Evolutionary conservation across 345 rosid genomes (phyloP), one percentile per base, ranked within the genome.

Genomic region (Citrus sp.): DNA sequence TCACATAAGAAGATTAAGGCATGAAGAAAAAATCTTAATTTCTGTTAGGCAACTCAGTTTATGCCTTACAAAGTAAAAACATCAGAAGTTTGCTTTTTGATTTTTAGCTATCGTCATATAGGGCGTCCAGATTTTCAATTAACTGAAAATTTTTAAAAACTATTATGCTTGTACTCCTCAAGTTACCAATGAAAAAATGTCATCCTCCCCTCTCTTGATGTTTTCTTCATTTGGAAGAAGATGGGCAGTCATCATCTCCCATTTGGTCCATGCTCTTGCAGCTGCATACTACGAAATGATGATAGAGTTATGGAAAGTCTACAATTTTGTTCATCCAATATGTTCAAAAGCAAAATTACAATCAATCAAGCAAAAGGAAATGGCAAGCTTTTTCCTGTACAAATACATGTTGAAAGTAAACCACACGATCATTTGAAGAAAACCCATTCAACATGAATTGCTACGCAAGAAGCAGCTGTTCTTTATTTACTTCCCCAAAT

Each of bases 181-280:
- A 77, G 91, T 84, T 85, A 94, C 99, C 92, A 95, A 80, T 30
- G 98, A 92, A 84, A 95, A 95, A 27, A 74, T 70, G 81, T 95
- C 98, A 83, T 95, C 98, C 70, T 94, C 97, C 72, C 97, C 98
- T 86, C 18, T 95, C 82, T 89, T 91, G 82, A 93, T 82, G 83
- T 86, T 90, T 60, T 91, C 98, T 83, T 89, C 91, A 88, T 89
- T 88, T 72, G 89, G 97, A 78, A 80, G 82, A 82, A 95, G 97
- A 88, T 95, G 88, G 51, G 95, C 91, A 75, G 99, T 95, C 97
- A 89, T 89, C 99, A 93, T 91, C 85, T 95, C 99, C 99, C 99
- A 95, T 79, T 82, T 95, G 42, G 98, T 95, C 99, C 99, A 95
- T 55, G 92, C 91, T 86, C 97, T 90, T 59, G 97, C 97, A 78